Evolutionary conservation across 2,329 filamentous ascomycete genomes (phyloP), one percentile per base, ranked within the genome.

Genomic region (Coniella vitis): DNA sequence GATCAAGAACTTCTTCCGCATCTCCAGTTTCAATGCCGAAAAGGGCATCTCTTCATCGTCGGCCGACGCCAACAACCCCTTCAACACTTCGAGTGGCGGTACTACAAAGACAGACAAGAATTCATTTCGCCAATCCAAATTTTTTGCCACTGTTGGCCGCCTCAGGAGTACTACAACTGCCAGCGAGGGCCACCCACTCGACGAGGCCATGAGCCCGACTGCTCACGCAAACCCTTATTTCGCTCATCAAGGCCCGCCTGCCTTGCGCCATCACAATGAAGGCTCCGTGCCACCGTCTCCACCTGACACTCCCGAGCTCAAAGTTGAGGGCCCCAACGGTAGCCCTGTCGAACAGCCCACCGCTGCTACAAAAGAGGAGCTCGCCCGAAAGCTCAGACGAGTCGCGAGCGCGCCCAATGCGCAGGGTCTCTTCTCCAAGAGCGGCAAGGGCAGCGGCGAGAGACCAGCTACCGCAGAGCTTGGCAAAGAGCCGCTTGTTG

Each of bases 181-280:
- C 57, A 95, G 90, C 69, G 91, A 96, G 69, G 90, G 90, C 58
- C 90, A 96, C 63, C 81, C 85, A 51, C 77, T 96, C 56, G 91
- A 96, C 58, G 90, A 96, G 66, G 75, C 81, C 54, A 76, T 95
- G 61, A 95, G 90, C 62, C 93, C 93, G 21, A 97, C 90, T 4
- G 91, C 90, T 45, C 83, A 91, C 63, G 91, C 90, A 56, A 98
- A 98, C 65, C 93, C 93, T 16, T 98, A 98, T 70, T 98, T 97
- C 67, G 87, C 84, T 57, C 93, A 97, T 65, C 93, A 98, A 69
- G 93, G 93, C 49, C 90, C 90, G 59, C 93, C 93, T 4, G 87
- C 88, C 56, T 74, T 97, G 60, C 85, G 91, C 63, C 93, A 98
- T 71, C 90, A 94, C 71, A 95, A 97, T 66, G 89, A 93, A 58